Conservation (phyloP, 2,329 filamentous ascomycete genomes). For the Epicoccum nigrum region DNA sequence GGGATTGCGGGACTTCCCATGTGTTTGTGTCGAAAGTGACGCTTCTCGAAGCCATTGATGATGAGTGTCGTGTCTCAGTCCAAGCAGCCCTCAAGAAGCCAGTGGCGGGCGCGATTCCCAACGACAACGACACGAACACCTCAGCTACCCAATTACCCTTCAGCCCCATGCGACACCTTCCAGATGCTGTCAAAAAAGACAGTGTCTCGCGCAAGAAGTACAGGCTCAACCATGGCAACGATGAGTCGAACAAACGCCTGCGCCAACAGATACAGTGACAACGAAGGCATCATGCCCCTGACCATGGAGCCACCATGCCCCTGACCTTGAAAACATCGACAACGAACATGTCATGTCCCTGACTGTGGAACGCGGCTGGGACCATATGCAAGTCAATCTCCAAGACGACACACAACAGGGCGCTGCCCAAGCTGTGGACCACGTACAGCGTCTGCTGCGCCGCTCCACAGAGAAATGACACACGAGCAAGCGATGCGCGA, state of each 20-base stretch:
- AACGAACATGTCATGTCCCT: conserved; percentile 27
- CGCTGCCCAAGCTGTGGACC: conserved; percentile 55
- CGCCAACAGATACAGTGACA: conserved; percentile 9
- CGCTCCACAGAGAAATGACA: conserved; percentile 47
- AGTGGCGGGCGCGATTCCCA: not conserved
- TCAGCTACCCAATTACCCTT: conserved; percentile 1
- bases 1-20: conserved; percentile 22
- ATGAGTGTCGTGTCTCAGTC: conserved; percentile 1
- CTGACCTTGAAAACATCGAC: too few relatives aligned
- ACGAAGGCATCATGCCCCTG: conserved; percentile 27
- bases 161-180: conserved; percentile 21
- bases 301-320: conserved; percentile 24
- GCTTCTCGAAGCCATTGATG: conserved; percentile 18
- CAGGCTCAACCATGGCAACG: conserved; percentile 18
- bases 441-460: conserved; percentile 55
- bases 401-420: conserved; percentile 35
- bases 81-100: conserved; percentile 12
- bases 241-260: conserved; percentile 14
- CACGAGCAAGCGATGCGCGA: conserved; percentile 22
- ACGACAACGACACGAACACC: not conserved
- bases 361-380: conserved; percentile 29
- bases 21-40: conserved; percentile 9
- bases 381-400: conserved; percentile 25
- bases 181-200: conserved; percentile 27
- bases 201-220: conserved; percentile 28